These are phyloP conservation scores for Salix suchowensis DNA, from an alignment of 345 rosid species.

Conservation along the genomic window DNA sequence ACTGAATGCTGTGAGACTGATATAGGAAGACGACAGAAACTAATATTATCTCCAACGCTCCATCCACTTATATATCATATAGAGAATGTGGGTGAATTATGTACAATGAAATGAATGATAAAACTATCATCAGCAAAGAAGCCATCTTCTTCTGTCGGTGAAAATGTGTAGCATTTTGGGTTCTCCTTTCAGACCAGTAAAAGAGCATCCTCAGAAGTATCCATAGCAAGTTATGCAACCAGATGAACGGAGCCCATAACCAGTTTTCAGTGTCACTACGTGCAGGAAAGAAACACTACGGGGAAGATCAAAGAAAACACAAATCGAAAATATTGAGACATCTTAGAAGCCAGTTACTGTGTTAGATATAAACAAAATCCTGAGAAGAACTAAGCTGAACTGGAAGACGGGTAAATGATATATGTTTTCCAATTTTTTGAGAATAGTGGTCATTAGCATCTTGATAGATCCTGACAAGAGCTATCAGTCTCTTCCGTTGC, in stretches of 20 bases:
- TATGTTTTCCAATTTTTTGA: no score
- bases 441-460: no score
- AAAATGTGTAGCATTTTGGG: neutral
- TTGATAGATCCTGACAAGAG: neutral
- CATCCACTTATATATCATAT: neutral
- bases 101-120: neutral
- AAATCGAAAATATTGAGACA: neutral
- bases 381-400: neutral
- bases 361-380: neutral
- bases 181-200: neutral
- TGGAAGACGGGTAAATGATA: neutral
- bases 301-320: neutral
- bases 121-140: neutral
- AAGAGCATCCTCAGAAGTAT: neutral
- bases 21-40: neutral
- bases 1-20: slow-evolving; percentile 8
- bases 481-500: neutral
- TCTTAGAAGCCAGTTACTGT: neutral
- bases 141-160: neutral
- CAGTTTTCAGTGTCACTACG: neutral
- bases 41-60: neutral
- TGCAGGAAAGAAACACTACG: neutral
- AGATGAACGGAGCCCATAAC: neutral
- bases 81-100: neutral
- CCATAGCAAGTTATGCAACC: neutral